phyloP scores from a whole-genome alignment of 2,329 filamentous ascomycete genomes.

The Aspergillus fumigatiaffinis region DNA sequence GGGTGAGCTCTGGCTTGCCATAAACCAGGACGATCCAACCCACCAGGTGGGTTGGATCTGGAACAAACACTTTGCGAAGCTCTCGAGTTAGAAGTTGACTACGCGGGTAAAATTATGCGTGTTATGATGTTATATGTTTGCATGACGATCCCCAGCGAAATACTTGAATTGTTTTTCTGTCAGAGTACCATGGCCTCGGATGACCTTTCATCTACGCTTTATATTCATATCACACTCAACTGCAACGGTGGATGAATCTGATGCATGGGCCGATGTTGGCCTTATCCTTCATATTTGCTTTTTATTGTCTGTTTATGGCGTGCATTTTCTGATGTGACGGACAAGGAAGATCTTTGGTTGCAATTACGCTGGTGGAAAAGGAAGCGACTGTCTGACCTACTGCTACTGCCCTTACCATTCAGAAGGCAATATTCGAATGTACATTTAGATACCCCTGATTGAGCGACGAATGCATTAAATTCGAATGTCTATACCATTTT shows the following conservation, averaged over 20 bases:
- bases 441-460: constrained; percentile 33
- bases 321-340: constrained; percentile 5
- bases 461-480: constrained; percentile 11
- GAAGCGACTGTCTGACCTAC: background rate
- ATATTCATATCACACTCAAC: background rate
- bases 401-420: background rate
- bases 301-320: constrained; percentile 9
- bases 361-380: constrained; percentile 4
- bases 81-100: constrained; percentile 25
- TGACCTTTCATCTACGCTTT: background rate
- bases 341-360: constrained; percentile 7
- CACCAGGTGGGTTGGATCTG: constrained; percentile 93
- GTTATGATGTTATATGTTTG: constrained; percentile 7
- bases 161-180: background rate
- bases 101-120: background rate
- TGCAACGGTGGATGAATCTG: background rate
- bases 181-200: constrained; percentile 1
- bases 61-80: constrained; percentile 89
- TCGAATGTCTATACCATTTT: background rate
- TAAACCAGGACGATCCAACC: constrained; percentile 86
- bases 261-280: background rate
- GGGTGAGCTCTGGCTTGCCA: constrained; percentile 94
- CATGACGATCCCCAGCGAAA: background rate
- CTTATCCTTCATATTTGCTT: constrained; percentile 6
- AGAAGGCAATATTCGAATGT: constrained; percentile 17